phyloP scores from a whole-genome alignment of 169 alveolate genomes.

The Plasmodium billcollinsi region DNA sequence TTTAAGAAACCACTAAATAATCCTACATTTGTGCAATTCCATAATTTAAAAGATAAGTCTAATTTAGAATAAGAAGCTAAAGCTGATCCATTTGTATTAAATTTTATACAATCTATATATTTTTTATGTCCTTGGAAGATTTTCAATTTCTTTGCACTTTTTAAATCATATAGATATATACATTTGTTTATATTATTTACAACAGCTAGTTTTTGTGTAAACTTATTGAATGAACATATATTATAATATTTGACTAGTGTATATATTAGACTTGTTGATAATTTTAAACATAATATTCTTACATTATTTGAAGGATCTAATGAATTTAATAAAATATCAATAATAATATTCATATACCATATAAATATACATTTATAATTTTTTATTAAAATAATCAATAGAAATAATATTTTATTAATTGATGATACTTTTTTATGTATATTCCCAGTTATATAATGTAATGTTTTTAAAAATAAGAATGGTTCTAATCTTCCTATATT shows the following conservation, averaged over 20 bases:
- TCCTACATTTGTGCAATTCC: conserved; percentile 76
- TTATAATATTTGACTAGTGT: conserved; percentile 60
- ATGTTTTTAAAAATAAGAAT: conserved; percentile 60
- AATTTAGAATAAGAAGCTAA: conserved; percentile 74
- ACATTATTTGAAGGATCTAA: conserved; percentile 75
- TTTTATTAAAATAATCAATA: conserved; percentile 52
- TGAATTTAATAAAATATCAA: conserved; percentile 62
- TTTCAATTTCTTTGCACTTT: conserved; percentile 70
- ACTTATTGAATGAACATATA: conserved; percentile 69
- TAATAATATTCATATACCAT: conserved; percentile 42
- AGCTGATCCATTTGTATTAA: conserved; percentile 38
- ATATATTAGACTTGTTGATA: conserved; percentile 65
- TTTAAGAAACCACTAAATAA: conserved; percentile 72
- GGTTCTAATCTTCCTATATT: conserved; percentile 74
- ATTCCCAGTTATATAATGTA: conserved; percentile 51
- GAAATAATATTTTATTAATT: conserved; percentile 61
- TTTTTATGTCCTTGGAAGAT: conserved; percentile 76
- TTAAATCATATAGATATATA: conserved; percentile 72
- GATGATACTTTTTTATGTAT: conserved; percentile 50
- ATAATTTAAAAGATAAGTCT: conserved; percentile 62
- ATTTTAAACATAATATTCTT: conserved; percentile 49
- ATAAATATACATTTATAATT: conserved; percentile 64
- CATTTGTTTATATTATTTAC: conserved; percentile 66
- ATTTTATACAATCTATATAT: conserved; percentile 54
- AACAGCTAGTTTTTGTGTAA: conserved; percentile 73